Evolutionary conservation across 345 rosid species (phyloP), one percentile per base, ranked within the genome.

Genomic region (Eucalyptus erythrocorys): DNA sequence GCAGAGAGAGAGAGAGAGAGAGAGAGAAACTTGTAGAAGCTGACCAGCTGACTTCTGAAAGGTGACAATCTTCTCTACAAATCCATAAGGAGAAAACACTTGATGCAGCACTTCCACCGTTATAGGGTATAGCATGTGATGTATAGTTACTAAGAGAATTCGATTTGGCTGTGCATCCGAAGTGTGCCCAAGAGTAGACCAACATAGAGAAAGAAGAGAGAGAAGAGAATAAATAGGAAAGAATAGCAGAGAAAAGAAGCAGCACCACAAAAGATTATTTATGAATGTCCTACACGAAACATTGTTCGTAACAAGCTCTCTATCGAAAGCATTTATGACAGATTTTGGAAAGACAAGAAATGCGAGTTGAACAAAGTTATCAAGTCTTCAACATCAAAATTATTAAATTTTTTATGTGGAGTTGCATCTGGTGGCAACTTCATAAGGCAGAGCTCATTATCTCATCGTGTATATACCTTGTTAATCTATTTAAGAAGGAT

Each of bases 21-120:
- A 90, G 86, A 88, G 80, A 88, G 24, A 90, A 71, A 88, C 93
- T 87, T 87, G 92, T 91, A 91, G 94, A 93, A 94, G 95, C 99
- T 96, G 96, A 97, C 97, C 98, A 93, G 99, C 99, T 84, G 98
- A 97, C 97, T 97, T 97, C 94, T 97, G 99, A 92, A 97, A 97
- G 17, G 99, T 97, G 94, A 97, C 98, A 49, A 97, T 95, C 97
- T 97, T 97, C 94, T 97, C 99, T 90, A 96, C 98, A 93, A 91
- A 94, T 92, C 99, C 99, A 95, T 94, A 92, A 88, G 98, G 96
- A 93, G 97, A 96, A 93, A 97, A 96, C 91, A 97, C 97, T 94
- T 94, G 99, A 90, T 97, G 99, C 92, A 97, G 97, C 90, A 96
- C 98, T 86, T 97, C 99, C 94, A 97, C 99, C 13, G 99, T 96